These are phyloP conservation scores for Plasmodium coatneyi DNA, from an alignment of 169 alveolate genomes.

Conservation along the genomic window DNA sequence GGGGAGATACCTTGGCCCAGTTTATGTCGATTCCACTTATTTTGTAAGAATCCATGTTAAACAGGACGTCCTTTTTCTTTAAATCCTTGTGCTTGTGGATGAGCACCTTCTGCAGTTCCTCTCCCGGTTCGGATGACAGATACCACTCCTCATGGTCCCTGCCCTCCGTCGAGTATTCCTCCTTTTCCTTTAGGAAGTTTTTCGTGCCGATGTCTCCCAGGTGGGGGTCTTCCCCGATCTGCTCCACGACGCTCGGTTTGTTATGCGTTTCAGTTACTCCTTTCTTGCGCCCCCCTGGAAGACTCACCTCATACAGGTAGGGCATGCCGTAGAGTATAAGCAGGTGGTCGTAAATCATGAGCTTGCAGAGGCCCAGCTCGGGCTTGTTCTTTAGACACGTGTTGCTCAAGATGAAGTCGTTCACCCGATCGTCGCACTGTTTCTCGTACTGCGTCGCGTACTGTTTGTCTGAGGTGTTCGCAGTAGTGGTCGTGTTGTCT, in stretches of 20 bases:
- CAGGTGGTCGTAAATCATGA: slow-evolving; percentile 52
- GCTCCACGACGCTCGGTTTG: background rate
- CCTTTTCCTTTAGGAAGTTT: slow-evolving; percentile 45
- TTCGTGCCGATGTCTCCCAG: slow-evolving; percentile 15
- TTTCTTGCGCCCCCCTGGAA: background rate
- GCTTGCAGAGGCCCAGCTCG: slow-evolving; percentile 53
- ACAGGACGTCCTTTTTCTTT: slow-evolving; percentile 57
- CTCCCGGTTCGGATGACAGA: background rate
- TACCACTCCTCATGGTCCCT: background rate
- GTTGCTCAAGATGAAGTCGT: slow-evolving; percentile 43
- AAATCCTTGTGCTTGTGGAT: slow-evolving; percentile 65
- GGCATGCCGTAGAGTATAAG: slow-evolving; percentile 52
- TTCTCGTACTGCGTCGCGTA: too few species aligned
- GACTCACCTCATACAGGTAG: slow-evolving; percentile 21
- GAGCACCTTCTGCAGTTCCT: slow-evolving; percentile 13
- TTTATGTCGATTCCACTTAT: slow-evolving; percentile 9
- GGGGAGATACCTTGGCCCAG: slow-evolving; percentile 18
- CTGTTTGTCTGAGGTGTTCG: background rate
- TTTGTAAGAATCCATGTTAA: slow-evolving; percentile 61
- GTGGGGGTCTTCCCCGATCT: background rate
- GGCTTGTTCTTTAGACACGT: slow-evolving; percentile 66
- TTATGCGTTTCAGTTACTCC: background rate
- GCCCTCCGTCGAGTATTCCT: slow-evolving; percentile 2
- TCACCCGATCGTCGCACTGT: slow-evolving; percentile 5
- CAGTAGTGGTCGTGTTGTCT: background rate